Evolutionary conservation across 352 stramenopile species (phyloP).

Genomic region (Globisporangium iwayamae): DNA sequence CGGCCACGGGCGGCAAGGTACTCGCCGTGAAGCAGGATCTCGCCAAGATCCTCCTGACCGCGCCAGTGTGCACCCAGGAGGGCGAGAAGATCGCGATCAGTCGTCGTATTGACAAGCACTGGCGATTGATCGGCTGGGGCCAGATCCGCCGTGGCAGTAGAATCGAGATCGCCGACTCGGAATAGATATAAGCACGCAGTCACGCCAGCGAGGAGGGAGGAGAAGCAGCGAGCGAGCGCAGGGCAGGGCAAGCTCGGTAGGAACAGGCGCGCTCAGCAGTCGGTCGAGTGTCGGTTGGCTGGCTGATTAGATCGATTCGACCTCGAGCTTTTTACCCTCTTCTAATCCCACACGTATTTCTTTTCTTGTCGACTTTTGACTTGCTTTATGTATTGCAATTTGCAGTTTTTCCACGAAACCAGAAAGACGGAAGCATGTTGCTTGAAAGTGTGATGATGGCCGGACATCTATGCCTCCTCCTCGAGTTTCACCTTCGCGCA

Average conservation of each 20-base stretch:
- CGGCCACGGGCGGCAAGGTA: slow-evolving; percentile 95
- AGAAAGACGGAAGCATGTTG: neutral
- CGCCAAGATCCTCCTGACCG: slow-evolving; percentile 98
- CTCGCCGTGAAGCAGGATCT: slow-evolving; percentile 96
- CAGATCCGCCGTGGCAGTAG: slow-evolving; percentile 97
- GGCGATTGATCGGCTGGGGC: slow-evolving; percentile 99
- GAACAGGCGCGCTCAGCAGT: slow-evolving; percentile 1
- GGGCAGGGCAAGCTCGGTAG: neutral
- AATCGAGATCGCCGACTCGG: slow-evolving; percentile 88
- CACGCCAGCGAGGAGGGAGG: neutral
- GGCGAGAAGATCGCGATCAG: slow-evolving; percentile 99
- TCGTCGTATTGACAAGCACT: slow-evolving; percentile 99
- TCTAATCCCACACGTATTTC: no score
- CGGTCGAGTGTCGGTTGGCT: neutral
- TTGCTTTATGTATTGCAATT: neutral
- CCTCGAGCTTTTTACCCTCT: no score
- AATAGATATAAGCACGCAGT: slow-evolving; percentile 63
- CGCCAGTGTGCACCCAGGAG: slow-evolving; percentile 99
- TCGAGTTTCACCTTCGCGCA: neutral
- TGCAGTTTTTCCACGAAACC: neutral
- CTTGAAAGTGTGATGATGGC: neutral
- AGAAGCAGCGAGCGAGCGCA: slow-evolving; percentile 1
- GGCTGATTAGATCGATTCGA: neutral
- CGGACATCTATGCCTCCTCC: neutral
- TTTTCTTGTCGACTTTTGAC: no score